phyloP scores from a whole-genome alignment of 1,139 yeast species.

The Arxiozyma telluris region DNA sequence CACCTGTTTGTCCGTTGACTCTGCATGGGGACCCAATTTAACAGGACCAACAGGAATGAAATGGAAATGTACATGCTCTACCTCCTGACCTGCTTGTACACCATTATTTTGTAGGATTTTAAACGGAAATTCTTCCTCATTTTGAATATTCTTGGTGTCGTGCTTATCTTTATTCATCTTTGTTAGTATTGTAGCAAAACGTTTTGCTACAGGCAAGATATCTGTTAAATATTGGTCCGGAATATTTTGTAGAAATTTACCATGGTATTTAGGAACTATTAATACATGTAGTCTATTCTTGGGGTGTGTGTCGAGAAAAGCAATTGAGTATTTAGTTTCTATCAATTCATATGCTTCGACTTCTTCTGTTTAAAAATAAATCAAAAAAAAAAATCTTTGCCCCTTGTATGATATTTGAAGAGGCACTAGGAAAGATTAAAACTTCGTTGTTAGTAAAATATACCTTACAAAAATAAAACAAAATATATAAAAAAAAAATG shows the following conservation, averaged over 20 bases:
- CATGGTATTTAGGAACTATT: constrained; percentile 85
- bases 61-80: constrained; percentile 94
- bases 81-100: constrained; percentile 84
- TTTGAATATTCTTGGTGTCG: neutral
- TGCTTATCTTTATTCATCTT: neutral
- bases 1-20: constrained; percentile 85
- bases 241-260: constrained; percentile 77
- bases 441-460: neutral
- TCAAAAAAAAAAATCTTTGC: neutral
- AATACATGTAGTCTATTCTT: constrained; percentile 79
- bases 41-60: constrained; percentile 77
- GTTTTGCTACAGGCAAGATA: constrained; percentile 77
- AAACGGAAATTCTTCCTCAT: constrained; percentile 39
- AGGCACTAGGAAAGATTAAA: neutral
- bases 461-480: no score
- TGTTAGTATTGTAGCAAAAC: constrained; percentile 55
- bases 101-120: constrained; percentile 84
- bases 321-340: constrained; percentile 70
- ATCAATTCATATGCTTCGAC: constrained; percentile 80
- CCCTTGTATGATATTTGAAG: neutral
- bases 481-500: no score
- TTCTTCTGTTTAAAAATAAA: constrained; percentile 50
- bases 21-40: constrained; percentile 68
- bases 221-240: constrained; percentile 86
- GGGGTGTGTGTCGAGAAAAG: constrained; percentile 89